Base-by-base conservation (phyloP, 208 protist species). In the Sergeia podlipaevii region DNA sequence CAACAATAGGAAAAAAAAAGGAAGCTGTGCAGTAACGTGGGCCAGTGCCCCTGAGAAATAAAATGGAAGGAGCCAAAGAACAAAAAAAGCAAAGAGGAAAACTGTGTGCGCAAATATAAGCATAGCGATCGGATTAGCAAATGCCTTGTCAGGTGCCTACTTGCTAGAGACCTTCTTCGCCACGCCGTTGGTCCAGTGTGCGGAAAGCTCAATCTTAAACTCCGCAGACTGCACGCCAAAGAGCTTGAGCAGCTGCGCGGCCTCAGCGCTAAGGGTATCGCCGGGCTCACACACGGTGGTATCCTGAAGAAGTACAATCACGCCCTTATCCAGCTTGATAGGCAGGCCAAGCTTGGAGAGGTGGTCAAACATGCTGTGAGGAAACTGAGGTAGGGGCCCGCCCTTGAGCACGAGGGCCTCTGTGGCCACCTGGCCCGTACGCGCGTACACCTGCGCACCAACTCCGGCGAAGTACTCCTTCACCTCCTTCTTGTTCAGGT, bases 351-450 rank as follows among this genome's bases (percentile, higher is more conserved):
- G 79, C 60, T 85, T 80, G 32, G 91, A 70, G 3, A 98, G 71
- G 58, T 96, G 80, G 37, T 93, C 78, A 30, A 97, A 96, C 87
- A 97, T 95, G 65, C 73, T 88, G 77, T 96, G 86, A 18, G 91
- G 80, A 58, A 98, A 97, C 71, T 94, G 81, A 34, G 80, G 71
- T 27, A 96, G 68, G 13, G 80, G 69, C 1, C 87, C 91, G 0
- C 73, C 82, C 33, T 78, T 73, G 28, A 96, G 73, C 30, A 78
- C 70, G 17, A 97, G 65, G 30, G 74, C 67, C 45, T 76, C 53
- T 10, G 82, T 88, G 17, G 91, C 87, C 30, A 66, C 67, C 59
- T 81, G 76, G 11, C 93, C 95, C 0, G 86, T 80, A 13, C 89
- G 77, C 0, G 92, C 92, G 68, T 80, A 98, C 4, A 96, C 92